Conservation (phyloP, 2,329 filamentous ascomycete species). For the Tolypocladium inflatum region DNA sequence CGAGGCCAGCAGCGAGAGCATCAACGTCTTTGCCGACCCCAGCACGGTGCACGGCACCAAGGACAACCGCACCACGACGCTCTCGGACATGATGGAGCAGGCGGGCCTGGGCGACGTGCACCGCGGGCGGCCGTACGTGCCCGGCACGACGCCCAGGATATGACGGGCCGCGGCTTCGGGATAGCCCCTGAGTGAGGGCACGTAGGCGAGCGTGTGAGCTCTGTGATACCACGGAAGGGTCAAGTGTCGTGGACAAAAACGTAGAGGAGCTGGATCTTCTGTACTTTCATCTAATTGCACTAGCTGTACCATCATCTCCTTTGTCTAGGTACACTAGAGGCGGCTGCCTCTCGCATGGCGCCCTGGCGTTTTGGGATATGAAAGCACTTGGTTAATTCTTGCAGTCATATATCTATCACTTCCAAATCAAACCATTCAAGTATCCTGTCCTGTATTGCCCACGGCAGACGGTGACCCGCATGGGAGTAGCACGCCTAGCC, state of each 20-base stretch:
- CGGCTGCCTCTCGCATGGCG: not conserved
- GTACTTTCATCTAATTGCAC: not conserved
- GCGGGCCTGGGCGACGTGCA: conserved; percentile 32
- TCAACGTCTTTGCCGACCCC: conserved; percentile 43
- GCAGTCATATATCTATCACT: no score
- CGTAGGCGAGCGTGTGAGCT: not conserved
- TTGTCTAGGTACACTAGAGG: not conserved
- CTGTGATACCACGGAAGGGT: no score
- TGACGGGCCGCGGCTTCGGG: not conserved
- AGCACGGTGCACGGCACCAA: conserved; percentile 22
- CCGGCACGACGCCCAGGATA: conserved; percentile 23
- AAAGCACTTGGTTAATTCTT: not conserved
- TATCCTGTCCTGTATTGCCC: not conserved
- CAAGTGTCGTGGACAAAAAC: not conserved
- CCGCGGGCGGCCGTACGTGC: conserved; percentile 32
- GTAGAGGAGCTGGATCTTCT: not conserved
- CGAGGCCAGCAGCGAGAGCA: conserved; percentile 38
- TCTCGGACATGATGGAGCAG: conserved; percentile 43
- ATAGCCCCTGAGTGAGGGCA: no score
- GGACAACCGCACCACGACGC: conserved; percentile 32
- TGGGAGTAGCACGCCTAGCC: no score
- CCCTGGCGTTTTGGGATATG: not conserved
- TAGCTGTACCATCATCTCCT: not conserved
- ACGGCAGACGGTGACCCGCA: not conserved
- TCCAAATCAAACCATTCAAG: not conserved